Percentiles rank a stretch among this genome's conserved stretches.
Evolutionary conservation across 345 rosid genomes (phyloP).

Genomic region (Lepidium sativum): DNA sequence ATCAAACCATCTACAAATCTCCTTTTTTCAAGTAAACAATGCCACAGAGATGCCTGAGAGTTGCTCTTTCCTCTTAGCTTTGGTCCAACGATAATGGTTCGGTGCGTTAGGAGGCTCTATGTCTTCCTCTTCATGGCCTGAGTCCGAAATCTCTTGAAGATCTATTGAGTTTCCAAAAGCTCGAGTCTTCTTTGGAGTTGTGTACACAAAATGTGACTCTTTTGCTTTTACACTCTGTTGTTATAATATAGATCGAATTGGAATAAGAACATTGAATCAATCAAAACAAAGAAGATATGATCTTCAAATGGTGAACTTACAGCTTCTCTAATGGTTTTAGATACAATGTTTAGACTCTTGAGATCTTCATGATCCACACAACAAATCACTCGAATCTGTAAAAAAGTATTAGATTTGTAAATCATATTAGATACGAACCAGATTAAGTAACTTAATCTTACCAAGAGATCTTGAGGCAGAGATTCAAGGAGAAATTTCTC

Average conservation of each 20-base stretch:
- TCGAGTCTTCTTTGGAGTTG: constrained; percentile 55
- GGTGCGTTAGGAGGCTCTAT: constrained; percentile 71
- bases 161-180: constrained; percentile 36
- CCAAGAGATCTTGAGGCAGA: constrained; percentile 76
- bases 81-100: constrained; percentile 15
- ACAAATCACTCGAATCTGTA: constrained; percentile 58
- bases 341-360: constrained; percentile 50
- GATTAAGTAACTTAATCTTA: constrained; percentile 10
- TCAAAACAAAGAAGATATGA: not conserved
- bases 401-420: not conserved
- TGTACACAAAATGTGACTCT: constrained; percentile 48
- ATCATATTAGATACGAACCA: not conserved
- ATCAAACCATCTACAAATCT: not conserved
- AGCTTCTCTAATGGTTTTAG: constrained; percentile 61
- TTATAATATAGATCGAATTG: not conserved
- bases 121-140: constrained; percentile 21
- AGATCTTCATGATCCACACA: constrained; percentile 69
- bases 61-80: constrained; percentile 27
- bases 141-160: constrained; percentile 15
- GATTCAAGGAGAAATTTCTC: constrained; percentile 46
- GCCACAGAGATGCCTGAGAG: constrained; percentile 45
- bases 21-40: constrained; percentile 30
- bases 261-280: not conserved
- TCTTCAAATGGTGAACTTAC: constrained; percentile 35
- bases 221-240: constrained; percentile 57